A percentile compares a stretch with the other conserved stretches of the same genome.
phyloP scores from a whole-genome alignment of 805 yeast species.

The Saccharomycopsis synnaedendra region DNA sequence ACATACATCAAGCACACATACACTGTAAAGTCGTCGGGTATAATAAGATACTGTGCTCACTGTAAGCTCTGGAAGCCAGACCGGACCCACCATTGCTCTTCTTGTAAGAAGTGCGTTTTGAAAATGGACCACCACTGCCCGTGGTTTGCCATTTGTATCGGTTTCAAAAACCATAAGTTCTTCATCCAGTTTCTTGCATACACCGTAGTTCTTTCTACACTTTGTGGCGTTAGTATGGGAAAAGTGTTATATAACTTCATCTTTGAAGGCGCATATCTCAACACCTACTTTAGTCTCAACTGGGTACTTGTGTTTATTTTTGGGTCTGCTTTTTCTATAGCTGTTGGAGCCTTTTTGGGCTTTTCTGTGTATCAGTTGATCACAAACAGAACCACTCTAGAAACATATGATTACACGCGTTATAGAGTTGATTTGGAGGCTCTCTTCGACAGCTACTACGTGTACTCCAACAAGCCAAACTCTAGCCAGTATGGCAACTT shows the following conservation, averaged over 20 bases:
- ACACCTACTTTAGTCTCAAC: slow-evolving; percentile 40
- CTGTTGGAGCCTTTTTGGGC: slow-evolving; percentile 44
- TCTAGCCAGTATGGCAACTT: slow-evolving; percentile 47
- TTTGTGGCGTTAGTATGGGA: slow-evolving; percentile 31
- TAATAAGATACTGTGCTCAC: slow-evolving; percentile 47
- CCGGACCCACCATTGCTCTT: slow-evolving; percentile 76
- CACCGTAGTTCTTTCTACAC: slow-evolving; percentile 34
- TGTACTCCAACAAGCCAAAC: slow-evolving; percentile 31
- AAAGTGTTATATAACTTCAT: slow-evolving; percentile 39
- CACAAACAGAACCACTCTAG: slow-evolving; percentile 71
- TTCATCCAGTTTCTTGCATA: slow-evolving; percentile 65
- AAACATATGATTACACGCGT: slow-evolving; percentile 47
- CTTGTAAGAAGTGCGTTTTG: slow-evolving; percentile 62
- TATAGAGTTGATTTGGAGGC: slow-evolving; percentile 29
- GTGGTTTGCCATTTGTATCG: slow-evolving; percentile 88
- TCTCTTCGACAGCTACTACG: slow-evolving; percentile 25
- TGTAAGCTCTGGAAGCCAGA: slow-evolving; percentile 71
- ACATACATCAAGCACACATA: slow-evolving; percentile 24
- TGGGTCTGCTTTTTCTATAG: slow-evolving; percentile 39
- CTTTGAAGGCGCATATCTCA: slow-evolving; percentile 26
- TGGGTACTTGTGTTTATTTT: slow-evolving; percentile 49
- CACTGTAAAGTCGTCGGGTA: slow-evolving; percentile 28
- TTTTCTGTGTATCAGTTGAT: slow-evolving; percentile 50
- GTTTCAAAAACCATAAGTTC: slow-evolving; percentile 67
- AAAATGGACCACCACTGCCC: slow-evolving; percentile 94